Conservation (phyloP, 2,329 filamentous ascomycete species). For the Pseudogymnoascus sp. region DNA sequence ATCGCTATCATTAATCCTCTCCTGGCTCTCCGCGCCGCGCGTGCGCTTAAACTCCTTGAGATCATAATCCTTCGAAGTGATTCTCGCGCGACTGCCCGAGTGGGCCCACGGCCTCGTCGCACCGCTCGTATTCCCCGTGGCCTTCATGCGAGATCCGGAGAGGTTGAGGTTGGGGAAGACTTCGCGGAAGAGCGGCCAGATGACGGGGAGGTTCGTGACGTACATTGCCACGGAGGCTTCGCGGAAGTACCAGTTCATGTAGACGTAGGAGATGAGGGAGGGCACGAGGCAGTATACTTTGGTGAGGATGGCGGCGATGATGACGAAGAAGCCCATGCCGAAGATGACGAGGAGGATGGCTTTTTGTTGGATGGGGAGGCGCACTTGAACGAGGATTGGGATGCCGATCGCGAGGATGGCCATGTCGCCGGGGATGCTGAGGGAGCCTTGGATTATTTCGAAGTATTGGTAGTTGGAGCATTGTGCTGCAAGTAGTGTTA, state of each 20-base stretch:
- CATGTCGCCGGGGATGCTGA: constrained; percentile 42
- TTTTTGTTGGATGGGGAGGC: constrained; percentile 38
- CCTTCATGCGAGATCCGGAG: not conserved
- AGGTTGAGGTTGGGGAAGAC: constrained; percentile 24
- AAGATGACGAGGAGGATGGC: constrained; percentile 40
- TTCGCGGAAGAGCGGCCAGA: constrained; percentile 43
- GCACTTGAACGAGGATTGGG: constrained; percentile 37
- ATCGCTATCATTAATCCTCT: constrained; percentile 9
- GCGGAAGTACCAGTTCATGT: constrained; percentile 43
- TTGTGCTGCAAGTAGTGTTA: constrained; percentile 27
- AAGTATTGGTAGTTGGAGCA: constrained; percentile 41
- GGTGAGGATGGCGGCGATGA: constrained; percentile 35
- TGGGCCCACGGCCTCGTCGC: not conserved
- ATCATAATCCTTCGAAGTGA: constrained; percentile 1
- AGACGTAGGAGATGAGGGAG: constrained; percentile 30
- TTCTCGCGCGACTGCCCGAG: not conserved
- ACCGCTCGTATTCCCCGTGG: not conserved
- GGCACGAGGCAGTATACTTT: constrained; percentile 39
- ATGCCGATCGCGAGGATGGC: constrained; percentile 41
- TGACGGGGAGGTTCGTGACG: constrained; percentile 42
- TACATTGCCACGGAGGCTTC: constrained; percentile 45
- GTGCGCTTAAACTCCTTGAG: not conserved
- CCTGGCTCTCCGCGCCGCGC: constrained; percentile 10
- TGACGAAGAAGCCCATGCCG: constrained; percentile 42
- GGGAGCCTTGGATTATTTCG: constrained; percentile 39